phyloP scores from a whole-genome alignment of 345 rosid species.

The Abelmoschus esculentus region DNA sequence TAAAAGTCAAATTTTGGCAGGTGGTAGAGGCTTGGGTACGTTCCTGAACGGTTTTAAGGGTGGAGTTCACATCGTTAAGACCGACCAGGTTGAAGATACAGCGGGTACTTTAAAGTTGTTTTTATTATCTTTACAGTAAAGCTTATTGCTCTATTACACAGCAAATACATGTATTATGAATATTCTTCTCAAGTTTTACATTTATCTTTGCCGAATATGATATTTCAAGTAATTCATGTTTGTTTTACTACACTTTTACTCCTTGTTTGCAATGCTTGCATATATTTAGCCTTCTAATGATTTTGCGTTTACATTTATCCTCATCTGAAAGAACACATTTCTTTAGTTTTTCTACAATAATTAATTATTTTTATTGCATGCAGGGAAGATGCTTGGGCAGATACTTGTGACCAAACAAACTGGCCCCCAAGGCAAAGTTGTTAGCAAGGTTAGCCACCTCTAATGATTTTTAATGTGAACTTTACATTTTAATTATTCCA shows the following conservation, averaged over 20 bases:
- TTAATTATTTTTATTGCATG: constrained; percentile 12
- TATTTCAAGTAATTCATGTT: not conserved
- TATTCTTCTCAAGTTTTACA: not conserved
- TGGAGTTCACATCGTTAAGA: constrained; percentile 88
- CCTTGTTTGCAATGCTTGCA: not conserved
- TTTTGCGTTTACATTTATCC: not conserved
- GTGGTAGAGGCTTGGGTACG: constrained; percentile 95
- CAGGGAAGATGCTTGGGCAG: constrained; percentile 98
- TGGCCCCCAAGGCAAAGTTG: constrained; percentile 96
- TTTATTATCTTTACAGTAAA: not conserved
- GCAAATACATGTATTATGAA: not conserved
- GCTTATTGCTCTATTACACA: not conserved
- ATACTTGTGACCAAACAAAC: constrained; percentile 96
- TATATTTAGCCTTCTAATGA: not conserved
- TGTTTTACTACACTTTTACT: not conserved
- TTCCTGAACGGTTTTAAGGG: constrained; percentile 86
- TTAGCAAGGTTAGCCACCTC: constrained; percentile 59
- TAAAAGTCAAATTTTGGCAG: constrained; percentile 98
- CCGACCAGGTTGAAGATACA: constrained; percentile 63
- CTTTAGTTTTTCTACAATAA: not conserved
- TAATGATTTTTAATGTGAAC: not conserved
- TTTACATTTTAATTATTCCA: not conserved
- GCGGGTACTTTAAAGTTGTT: constrained; percentile 46
- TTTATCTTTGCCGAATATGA: not conserved
- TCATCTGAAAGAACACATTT: not conserved